phyloP scores from a whole-genome alignment of 441 rosid genomes.

The Euphorbia schlechtendalii region DNA sequence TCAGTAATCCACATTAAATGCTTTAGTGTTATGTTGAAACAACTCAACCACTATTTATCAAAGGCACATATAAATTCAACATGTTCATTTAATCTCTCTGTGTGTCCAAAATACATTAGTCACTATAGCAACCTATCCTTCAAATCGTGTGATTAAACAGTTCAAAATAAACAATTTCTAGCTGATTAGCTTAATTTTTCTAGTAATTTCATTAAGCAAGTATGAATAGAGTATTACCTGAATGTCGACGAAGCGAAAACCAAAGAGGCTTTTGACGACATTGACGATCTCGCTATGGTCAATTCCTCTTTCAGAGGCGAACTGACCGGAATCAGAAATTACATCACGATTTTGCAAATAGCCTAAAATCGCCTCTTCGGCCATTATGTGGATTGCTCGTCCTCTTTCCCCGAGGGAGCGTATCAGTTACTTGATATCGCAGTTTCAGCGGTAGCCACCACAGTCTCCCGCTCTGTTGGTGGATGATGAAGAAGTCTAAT shows the following conservation, averaged over 20 bases:
- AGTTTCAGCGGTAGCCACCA: slow-evolving; percentile 5
- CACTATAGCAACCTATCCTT: neutral
- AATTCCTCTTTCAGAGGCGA: slow-evolving; percentile 45
- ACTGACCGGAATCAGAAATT: slow-evolving; percentile 61
- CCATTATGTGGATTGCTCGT: slow-evolving; percentile 24
- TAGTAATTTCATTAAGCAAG: neutral
- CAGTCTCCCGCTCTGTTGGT: neutral
- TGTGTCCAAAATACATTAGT: neutral
- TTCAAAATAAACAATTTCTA: neutral
- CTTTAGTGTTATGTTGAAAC: neutral
- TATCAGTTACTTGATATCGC: neutral
- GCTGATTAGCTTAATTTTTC: neutral
- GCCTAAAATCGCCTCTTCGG: slow-evolving; percentile 69
- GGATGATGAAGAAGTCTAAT: neutral
- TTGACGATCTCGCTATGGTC: slow-evolving; percentile 66
- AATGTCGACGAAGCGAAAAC: slow-evolving; percentile 62
- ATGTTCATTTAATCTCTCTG: neutral
- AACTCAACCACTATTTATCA: neutral
- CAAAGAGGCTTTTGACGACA: slow-evolving; percentile 74
- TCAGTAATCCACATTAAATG: neutral
- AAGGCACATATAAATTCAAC: neutral
- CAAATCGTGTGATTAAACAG: neutral
- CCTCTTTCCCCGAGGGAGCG: neutral
- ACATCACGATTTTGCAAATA: slow-evolving; percentile 44
- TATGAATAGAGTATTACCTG: slow-evolving; percentile 36